phyloP scores from a whole-genome alignment of 495 filamentous ascomycete species.

The Lasiosphaeria miniovina region DNA sequence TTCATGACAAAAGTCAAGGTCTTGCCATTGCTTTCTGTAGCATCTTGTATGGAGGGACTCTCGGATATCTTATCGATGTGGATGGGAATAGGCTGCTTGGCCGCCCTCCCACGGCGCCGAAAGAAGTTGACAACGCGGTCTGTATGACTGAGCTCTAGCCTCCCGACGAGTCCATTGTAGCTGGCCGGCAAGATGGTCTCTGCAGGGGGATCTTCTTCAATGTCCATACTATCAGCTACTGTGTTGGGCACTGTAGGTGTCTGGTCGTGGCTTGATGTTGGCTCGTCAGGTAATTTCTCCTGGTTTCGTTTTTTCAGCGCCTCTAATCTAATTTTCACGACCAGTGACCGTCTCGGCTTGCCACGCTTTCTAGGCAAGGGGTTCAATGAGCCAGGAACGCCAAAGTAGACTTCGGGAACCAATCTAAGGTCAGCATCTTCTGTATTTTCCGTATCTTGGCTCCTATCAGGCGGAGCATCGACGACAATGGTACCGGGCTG shows the following conservation, averaged over 20 bases:
- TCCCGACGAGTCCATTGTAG: conserved; percentile 20
- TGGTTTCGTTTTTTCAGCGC: conserved; percentile 21
- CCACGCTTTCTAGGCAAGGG: conserved; percentile 12
- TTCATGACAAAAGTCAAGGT: conserved; percentile 15
- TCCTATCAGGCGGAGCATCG: background rate
- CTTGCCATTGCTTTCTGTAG: conserved; percentile 18
- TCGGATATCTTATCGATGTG: conserved; percentile 14
- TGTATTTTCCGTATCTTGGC: background rate
- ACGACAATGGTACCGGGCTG: background rate
- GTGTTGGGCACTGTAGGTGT: too few species aligned
- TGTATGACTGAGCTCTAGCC: conserved; percentile 11
- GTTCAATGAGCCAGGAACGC: conserved; percentile 23
- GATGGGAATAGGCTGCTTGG: conserved; percentile 18
- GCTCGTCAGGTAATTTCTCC: too few species aligned
- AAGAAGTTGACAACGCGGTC: conserved; percentile 14
- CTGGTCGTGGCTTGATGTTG: too few species aligned
- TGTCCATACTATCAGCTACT: too few species aligned
- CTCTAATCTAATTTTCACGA: conserved; percentile 33
- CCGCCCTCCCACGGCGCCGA: background rate
- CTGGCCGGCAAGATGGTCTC: conserved; percentile 14
- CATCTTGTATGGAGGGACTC: conserved; percentile 15
- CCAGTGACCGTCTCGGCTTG: conserved; percentile 28
- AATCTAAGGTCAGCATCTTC: background rate
- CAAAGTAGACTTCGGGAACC: conserved; percentile 15
- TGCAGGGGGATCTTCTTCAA: background rate